Conservation (phyloP, 108 stramenopile species). For the Cylindrotheca closterium region DNA sequence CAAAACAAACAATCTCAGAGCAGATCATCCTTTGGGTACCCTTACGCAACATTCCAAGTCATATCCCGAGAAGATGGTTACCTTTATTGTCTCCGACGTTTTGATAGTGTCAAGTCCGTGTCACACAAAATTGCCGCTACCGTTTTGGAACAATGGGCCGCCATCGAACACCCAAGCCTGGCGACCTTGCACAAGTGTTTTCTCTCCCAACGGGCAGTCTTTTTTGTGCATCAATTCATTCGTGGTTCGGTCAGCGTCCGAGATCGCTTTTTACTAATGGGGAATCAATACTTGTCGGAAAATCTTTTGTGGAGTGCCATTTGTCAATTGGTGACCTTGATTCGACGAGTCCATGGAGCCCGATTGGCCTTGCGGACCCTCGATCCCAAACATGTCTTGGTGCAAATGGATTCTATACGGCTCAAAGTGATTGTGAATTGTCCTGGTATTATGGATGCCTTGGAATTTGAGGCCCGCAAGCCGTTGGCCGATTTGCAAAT, state of each 20-base stretch:
- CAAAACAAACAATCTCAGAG: not conserved
- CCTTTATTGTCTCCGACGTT: constrained; percentile 81
- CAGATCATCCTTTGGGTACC: constrained; percentile 82
- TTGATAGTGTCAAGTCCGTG: constrained; percentile 83
- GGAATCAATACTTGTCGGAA: constrained; percentile 59
- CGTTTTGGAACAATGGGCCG: constrained; percentile 66
- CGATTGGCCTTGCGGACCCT: constrained; percentile 76
- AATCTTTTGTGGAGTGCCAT: constrained; percentile 82
- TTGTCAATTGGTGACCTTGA: constrained; percentile 78
- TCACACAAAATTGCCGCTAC: constrained; percentile 76
- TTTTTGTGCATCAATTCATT: constrained; percentile 89
- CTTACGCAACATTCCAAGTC: constrained; percentile 59
- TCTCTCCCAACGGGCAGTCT: constrained; percentile 82
- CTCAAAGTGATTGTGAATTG: constrained; percentile 71
- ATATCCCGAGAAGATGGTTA: constrained; percentile 70
- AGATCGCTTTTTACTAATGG: constrained; percentile 64
- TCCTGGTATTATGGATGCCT: constrained; percentile 79
- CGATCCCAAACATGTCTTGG: constrained; percentile 69
- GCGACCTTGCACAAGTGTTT: constrained; percentile 75
- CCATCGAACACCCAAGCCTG: constrained; percentile 69
- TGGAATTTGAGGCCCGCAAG: constrained; percentile 86
- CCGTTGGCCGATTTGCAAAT: constrained; percentile 74
- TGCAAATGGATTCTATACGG: constrained; percentile 38
- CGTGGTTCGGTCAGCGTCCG: constrained; percentile 71
- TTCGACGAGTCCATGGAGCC: constrained; percentile 72